A percentile compares a stretch with the other conserved stretches of the same genome.
Conservation (phyloP, 495 filamentous ascomycete genomes). For the Penicillium subrubescens region DNA sequence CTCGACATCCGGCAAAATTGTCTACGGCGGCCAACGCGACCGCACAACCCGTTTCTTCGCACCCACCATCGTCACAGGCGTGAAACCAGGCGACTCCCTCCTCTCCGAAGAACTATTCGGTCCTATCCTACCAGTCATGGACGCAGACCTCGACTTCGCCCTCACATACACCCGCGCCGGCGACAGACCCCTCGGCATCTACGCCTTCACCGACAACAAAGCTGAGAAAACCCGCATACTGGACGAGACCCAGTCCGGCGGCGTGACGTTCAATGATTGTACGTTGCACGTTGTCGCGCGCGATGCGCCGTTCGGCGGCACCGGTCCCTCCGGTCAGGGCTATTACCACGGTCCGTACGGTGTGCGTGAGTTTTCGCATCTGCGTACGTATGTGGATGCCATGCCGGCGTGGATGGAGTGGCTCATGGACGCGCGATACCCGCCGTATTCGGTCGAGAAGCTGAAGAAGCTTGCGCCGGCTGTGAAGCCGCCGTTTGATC, state of each 20-base stretch:
- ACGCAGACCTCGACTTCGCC: constrained; percentile 70
- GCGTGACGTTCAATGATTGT: constrained; percentile 74
- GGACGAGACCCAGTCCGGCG: constrained; percentile 64
- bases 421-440: constrained; percentile 67
- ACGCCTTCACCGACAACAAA: constrained; percentile 69
- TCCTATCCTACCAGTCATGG: constrained; percentile 73
- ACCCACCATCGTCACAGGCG: constrained; percentile 74
- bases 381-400: constrained; percentile 49
- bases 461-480: constrained; percentile 54
- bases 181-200: constrained; percentile 67
- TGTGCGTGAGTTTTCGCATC: constrained; percentile 78
- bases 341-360: constrained; percentile 73
- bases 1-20: constrained; percentile 68
- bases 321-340: constrained; percentile 76
- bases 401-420: constrained; percentile 56
- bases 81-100: constrained; percentile 66
- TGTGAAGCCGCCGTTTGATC: constrained; percentile 72
- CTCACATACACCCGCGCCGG: constrained; percentile 66
- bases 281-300: constrained; percentile 66
- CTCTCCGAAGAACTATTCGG: constrained; percentile 82
- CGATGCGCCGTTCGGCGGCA: constrained; percentile 78
- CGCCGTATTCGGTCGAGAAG: constrained; percentile 62
- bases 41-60: constrained; percentile 69
- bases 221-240: constrained; percentile 65
- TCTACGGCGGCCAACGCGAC: constrained; percentile 73